Evolutionary conservation across 1,284 basidiomycete genomes (phyloP).

Genomic region (Coriolopsis trogii): DNA sequence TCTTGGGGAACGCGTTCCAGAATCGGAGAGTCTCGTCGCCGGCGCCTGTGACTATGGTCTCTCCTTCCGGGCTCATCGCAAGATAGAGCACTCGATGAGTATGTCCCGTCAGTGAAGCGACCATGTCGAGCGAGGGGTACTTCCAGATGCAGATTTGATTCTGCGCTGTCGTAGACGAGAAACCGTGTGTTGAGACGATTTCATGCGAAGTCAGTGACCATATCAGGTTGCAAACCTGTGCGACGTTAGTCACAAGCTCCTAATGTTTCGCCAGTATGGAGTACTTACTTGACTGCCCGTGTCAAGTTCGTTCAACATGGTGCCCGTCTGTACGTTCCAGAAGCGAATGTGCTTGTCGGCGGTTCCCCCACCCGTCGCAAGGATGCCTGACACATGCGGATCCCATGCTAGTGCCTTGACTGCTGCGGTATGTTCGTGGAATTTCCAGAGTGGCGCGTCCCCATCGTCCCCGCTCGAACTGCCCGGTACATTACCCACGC

Average conservation of each 20-base stretch:
- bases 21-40: constrained; percentile 97
- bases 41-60: constrained; percentile 97
- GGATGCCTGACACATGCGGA: constrained; percentile 88
- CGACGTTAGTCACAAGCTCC: not conserved
- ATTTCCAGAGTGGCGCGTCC: constrained; percentile 84
- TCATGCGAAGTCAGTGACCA: constrained; percentile 98
- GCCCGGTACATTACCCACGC: constrained; percentile 32
- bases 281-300: constrained; percentile 89
- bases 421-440: constrained; percentile 95
- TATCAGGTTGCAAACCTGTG: constrained; percentile 93
- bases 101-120: constrained; percentile 94
- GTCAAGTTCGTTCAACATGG: constrained; percentile 84
- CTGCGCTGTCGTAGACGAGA: constrained; percentile 90
- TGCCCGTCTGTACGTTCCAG: constrained; percentile 93
- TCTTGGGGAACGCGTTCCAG: constrained; percentile 92
- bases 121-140: constrained; percentile 92
- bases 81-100: constrained; percentile 94
- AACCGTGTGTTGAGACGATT: constrained; percentile 97
- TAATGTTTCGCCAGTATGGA: not conserved
- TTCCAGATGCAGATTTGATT: constrained; percentile 99
- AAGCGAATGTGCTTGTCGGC: constrained; percentile 97
- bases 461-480: constrained; percentile 44
- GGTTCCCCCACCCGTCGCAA: constrained; percentile 97
- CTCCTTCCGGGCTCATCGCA: constrained; percentile 95
- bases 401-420: constrained; percentile 99